Percentiles rank a stretch among this genome's conserved stretches.
phyloP scores from a whole-genome alignment of 768 basidiomycete genomes.

The Pholiota molesta region DNA sequence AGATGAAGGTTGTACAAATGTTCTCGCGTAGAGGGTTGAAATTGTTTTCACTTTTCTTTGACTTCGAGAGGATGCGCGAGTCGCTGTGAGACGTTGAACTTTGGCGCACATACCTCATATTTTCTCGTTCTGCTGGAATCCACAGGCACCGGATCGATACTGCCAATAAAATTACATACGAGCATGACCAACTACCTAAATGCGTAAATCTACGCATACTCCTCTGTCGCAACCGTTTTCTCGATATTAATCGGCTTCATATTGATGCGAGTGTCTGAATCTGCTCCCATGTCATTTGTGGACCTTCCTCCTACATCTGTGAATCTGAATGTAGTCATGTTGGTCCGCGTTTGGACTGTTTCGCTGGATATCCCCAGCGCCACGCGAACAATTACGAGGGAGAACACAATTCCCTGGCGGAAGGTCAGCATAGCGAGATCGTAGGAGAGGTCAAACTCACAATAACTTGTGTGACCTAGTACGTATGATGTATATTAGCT shows the following conservation, averaged over 20 bases:
- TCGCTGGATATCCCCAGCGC: constrained; percentile 5
- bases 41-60: too few relatives aligned
- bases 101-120: too few relatives aligned
- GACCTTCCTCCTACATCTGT: background rate
- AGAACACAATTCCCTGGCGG: constrained; percentile 4
- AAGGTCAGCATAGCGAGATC: background rate
- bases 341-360: background rate
- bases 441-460: background rate
- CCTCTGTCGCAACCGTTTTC: background rate
- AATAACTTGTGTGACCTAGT: constrained; percentile 13
- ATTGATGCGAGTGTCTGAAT: background rate
- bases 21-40: too few relatives aligned
- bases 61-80: too few relatives aligned
- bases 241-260: background rate
- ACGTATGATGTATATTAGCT: background rate
- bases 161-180: too few relatives aligned
- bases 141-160: too few relatives aligned
- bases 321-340: background rate
- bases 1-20: too few relatives aligned
- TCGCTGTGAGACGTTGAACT: too few relatives aligned
- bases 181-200: too few relatives aligned
- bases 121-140: too few relatives aligned
- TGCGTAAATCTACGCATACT: background rate
- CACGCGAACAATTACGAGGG: constrained; percentile 8
- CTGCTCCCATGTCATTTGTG: background rate